These are phyloP conservation scores for Cupressus sempervirens DNA, from an alignment of 75 land plant genomes.

Conservation along the genomic window DNA sequence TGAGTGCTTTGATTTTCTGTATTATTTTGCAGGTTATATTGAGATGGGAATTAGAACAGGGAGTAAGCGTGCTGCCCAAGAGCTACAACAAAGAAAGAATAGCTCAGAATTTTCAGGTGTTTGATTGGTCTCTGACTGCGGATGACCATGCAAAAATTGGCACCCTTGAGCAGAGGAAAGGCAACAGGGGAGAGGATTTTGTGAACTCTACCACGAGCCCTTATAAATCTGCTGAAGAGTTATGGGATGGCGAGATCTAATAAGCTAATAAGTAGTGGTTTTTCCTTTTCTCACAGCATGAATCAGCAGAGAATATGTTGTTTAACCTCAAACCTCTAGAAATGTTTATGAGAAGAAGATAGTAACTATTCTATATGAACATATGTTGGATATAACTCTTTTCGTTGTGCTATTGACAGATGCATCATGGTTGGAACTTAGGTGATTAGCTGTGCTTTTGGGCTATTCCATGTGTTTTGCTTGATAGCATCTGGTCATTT, in stretches of 20 bases:
- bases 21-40: conserved; percentile 23
- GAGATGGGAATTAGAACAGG: conserved; percentile 29
- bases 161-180: conserved; percentile 16
- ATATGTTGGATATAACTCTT: neutral
- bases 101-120: conserved; percentile 30
- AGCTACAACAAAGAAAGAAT: conserved; percentile 38
- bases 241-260: conserved; percentile 51
- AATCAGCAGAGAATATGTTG: neutral
- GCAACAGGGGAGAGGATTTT: neutral
- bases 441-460: neutral
- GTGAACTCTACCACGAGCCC: conserved; percentile 21
- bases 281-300: neutral
- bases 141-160: conserved; percentile 26
- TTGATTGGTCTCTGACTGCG: conserved; percentile 30
- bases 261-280: neutral
- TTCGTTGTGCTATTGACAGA: neutral
- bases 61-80: conserved; percentile 23
- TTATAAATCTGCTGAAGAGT: conserved; percentile 27
- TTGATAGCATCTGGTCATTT: neutral
- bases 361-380: neutral
- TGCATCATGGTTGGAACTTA: neutral
- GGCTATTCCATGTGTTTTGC: neutral
- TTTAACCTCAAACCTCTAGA: neutral
- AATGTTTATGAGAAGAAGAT: neutral
- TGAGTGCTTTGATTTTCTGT: neutral